Conservation (phyloP, 2,329 filamentous ascomycete species). For the Metarhizium anisopliae region DNA sequence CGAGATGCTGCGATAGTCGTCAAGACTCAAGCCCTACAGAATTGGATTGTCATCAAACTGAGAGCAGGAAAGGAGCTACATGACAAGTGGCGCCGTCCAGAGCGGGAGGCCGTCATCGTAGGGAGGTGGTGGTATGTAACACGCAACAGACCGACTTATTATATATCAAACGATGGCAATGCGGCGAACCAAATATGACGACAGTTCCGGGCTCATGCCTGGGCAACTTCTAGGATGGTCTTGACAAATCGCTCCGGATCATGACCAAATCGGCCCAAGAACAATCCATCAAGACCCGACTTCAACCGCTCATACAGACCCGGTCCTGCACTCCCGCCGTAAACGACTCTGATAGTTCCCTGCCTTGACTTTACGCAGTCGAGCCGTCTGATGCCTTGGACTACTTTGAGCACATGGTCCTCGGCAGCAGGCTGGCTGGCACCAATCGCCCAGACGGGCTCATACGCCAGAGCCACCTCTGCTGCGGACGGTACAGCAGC, state of each 20-base stretch:
- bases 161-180: too few relatives aligned
- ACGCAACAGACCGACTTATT: too few relatives aligned
- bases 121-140: too few relatives aligned
- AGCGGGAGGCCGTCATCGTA: too few relatives aligned
- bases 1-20: neutral
- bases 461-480: constrained; percentile 72
- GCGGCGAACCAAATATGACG: too few relatives aligned
- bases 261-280: constrained; percentile 74
- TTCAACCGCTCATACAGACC: constrained; percentile 62
- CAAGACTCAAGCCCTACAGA: neutral
- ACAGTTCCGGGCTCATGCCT: constrained; percentile 17
- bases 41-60: neutral
- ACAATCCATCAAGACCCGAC: constrained; percentile 68
- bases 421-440: constrained; percentile 61
- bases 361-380: constrained; percentile 40
- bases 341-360: constrained; percentile 60
- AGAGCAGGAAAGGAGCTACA: too few relatives aligned
- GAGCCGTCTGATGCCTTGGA: constrained; percentile 49
- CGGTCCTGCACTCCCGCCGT: constrained; percentile 75
- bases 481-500: constrained; percentile 49
- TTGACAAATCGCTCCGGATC: constrained; percentile 61
- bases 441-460: constrained; percentile 85
- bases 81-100: too few relatives aligned
- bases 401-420: constrained; percentile 64
- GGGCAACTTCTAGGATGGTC: constrained; percentile 63